Evolutionary conservation across 768 basidiomycete genomes (phyloP), one percentile per base, ranked within the genome.

Genomic region (Amyloporia xantha): DNA sequence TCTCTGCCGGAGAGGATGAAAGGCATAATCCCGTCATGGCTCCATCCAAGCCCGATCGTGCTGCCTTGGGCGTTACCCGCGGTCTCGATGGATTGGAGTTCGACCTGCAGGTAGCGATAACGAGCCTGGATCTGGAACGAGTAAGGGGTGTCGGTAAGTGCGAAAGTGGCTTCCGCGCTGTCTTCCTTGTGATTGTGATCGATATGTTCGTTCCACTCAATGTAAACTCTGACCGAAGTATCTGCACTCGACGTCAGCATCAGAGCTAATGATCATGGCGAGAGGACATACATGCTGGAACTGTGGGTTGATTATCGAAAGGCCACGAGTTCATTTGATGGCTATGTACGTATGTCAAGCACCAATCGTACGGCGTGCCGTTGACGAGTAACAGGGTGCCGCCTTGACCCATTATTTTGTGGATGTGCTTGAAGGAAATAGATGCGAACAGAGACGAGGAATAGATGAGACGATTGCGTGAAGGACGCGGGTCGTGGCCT

Each of bases 1-100:
- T 45, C 50, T 9, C n/a, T 46, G 3, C 50, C 50, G 3, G 50
- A 45, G 10, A 51, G 50, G 24, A 51, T 47, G 24, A 51, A 51
- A 13, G 41, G 36, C 11, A 42, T 41, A 27, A 27, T 41, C 25
- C 44, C 43, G 27, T 51, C 39, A 12, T 45, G 33, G 12, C 40
- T 40, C 50, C 50, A 51, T 3, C 50, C 50, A n/a, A 51, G 50
- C 20, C 39, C 41, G 15, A 51, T 27, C 17, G 37, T 30, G 20
- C 24, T 51, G 7, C 50, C 50, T 28, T 47, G 43, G 1, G 42
- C 35, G 23, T 51, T 51, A 12, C 41, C 28, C 25, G 21, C 37
- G 10, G 50, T 46, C 4, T 42, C 35, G 25, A 47, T 28, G 13
- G 21, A 23, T 21, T 51, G 37, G 17, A 46, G 26, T 27, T 27